phyloP scores from a whole-genome alignment of 768 basidiomycete species.

The Suillus discolor region DNA sequence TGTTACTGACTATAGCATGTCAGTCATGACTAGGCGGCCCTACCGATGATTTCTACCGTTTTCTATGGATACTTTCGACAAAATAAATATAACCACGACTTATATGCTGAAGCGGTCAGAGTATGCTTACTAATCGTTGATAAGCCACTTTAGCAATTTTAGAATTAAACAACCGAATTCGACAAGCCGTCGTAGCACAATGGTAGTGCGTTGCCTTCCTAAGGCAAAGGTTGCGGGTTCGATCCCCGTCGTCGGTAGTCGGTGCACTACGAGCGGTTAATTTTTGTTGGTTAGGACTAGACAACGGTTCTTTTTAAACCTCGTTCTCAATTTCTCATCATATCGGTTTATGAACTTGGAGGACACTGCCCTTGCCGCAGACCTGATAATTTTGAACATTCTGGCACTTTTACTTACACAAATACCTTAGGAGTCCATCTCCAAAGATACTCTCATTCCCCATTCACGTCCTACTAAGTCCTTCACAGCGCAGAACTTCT shows the following conservation, averaged over 20 bases:
- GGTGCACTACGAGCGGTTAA: constrained; percentile 2
- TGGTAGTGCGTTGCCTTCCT: constrained; percentile 7
- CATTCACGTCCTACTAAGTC: constrained; percentile 7
- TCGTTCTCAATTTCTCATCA: no score
- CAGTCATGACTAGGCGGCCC: background rate
- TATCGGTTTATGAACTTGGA: no score
- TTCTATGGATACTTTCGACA: background rate
- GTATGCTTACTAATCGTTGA: no score
- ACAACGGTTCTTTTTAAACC: background rate
- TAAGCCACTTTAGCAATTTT: no score
- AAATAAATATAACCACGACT: background rate
- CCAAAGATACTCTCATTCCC: background rate
- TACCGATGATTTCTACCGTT: background rate
- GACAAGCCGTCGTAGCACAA: constrained; percentile 5
- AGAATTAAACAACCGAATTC: accelerated
- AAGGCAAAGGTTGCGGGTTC: constrained; percentile 7
- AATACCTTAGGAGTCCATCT: no score
- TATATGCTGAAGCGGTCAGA: background rate
- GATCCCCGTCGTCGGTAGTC: constrained; percentile 7
- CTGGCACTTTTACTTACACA: background rate
- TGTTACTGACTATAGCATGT: background rate
- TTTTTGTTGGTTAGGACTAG: no score
- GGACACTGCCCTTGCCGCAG: no score
- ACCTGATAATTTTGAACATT: background rate
- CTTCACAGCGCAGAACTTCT: constrained; percentile 73